Base-by-base conservation (phyloP, 768 basidiomycete species). In the Pluteus cervinus region DNA sequence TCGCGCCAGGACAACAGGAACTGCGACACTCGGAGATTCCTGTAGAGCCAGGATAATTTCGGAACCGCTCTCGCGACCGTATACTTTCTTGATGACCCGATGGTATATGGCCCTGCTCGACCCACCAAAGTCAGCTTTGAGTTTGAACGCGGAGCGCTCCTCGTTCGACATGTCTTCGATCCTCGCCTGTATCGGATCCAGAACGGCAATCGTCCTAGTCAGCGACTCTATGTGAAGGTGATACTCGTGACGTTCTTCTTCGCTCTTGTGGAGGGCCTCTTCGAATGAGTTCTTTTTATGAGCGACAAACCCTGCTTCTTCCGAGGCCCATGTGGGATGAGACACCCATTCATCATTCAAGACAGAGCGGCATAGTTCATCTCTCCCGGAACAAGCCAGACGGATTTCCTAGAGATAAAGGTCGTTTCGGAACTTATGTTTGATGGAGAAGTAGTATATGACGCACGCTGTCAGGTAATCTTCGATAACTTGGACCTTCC, bases 281-380 rank as follows among this genome's bases (percentile, higher is more conserved):
- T 99, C 96, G 57, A 86, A 97, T 4, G 79, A 73, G 55, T 97
- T 99, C 68, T 97, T 97, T 70, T 96, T 94, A 60, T 97, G 89
- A 5, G 93, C 73, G 45, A 90, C 77, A 50, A 96, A 96, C 7
- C 89, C 92, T 1, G 92, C 79, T 54, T 94, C 92, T 56, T 98
- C 94, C 15, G 91, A 93, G 7, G 91, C 91, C 89, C 92, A 96
- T 1, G 92, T 94, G 3, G 96, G 94, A 58, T 98, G 94, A 10
- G 94, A 96, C 8, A 98, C 91, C 94, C 96, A 98, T 47, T 84
- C 78, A 53, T 98, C 93, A 55, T 99, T 99, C 31, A 99, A 74
- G 20, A 99, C 92, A 20, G 90, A 91, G 56, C 92, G 87, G 55
- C 88, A 93, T 39, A 97, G 81, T 44, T 90, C 79, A 51, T 97